phyloP scores from a whole-genome alignment of 2,329 filamentous ascomycete genomes.

The Boeremia exigua region DNA sequence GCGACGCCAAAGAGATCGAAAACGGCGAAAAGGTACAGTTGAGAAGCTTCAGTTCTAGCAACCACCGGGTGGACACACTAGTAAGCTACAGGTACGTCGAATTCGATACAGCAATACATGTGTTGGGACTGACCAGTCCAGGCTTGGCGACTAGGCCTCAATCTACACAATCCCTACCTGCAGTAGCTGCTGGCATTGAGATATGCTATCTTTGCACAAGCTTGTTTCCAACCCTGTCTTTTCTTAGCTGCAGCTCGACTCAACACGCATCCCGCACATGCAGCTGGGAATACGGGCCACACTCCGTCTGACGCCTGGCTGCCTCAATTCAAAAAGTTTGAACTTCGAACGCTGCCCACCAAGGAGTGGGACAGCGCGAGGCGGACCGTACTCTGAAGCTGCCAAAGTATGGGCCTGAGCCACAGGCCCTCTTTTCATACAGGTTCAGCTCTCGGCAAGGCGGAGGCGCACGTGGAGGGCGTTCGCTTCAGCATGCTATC shows the following conservation, averaged over 20 bases:
- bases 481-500: neutral
- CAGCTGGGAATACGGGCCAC: conserved; percentile 3
- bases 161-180: conserved; percentile 8
- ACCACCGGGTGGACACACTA: conserved; percentile 90
- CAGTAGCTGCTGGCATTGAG: conserved; percentile 8
- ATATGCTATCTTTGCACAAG: conserved; percentile 8
- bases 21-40: conserved; percentile 95
- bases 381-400: neutral
- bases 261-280: conserved; percentile 1
- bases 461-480: conserved; percentile 8
- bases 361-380: neutral
- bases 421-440: conserved; percentile 15
- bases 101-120: conserved; percentile 15
- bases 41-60: conserved; percentile 93
- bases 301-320: neutral
- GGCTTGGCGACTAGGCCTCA: conserved; percentile 15
- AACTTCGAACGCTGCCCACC: neutral
- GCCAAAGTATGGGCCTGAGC: neutral
- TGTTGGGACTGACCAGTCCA: conserved; percentile 16
- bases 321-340: neutral
- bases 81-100: conserved; percentile 78
- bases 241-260: neutral
- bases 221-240: conserved; percentile 10
- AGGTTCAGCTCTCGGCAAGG: conserved; percentile 14
- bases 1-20: conserved; percentile 94